A percentile compares a stretch with the other conserved stretches of the same genome.
Evolutionary conservation across 108 stramenopile species (phyloP).

Genomic region (Cylindrotheca fusiformis): DNA sequence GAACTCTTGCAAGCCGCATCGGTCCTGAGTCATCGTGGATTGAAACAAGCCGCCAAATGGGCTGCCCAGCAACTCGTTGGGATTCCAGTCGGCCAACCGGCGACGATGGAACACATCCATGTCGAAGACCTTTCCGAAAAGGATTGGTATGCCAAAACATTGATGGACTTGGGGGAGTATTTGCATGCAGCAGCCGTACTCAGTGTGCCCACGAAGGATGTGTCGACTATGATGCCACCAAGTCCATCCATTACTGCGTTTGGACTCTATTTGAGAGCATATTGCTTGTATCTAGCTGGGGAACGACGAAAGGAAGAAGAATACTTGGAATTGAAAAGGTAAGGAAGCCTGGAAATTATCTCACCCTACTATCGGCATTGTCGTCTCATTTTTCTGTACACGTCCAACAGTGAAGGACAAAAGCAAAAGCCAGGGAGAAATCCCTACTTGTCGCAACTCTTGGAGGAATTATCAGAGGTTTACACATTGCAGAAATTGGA

Average conservation of each 20-base stretch:
- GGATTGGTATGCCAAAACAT: conserved; percentile 64
- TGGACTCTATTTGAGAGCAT: conserved; percentile 80
- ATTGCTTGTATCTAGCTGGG: conserved; percentile 90
- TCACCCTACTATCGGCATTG: neutral
- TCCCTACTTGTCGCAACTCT: conserved; percentile 65
- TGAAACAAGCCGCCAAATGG: conserved; percentile 80
- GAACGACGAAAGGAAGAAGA: conserved; percentile 89
- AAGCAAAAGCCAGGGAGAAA: conserved; percentile 31
- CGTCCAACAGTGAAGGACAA: conserved; percentile 23
- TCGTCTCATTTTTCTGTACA: neutral
- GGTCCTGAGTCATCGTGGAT: conserved; percentile 37
- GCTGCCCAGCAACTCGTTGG: conserved; percentile 78
- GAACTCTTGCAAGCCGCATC: conserved; percentile 37
- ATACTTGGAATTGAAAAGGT: conserved; percentile 56
- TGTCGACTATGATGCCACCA: conserved; percentile 45
- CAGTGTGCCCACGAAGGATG: conserved; percentile 6
- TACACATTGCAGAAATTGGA: conserved; percentile 51
- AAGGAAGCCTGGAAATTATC: conserved; percentile 4
- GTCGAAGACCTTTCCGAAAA: conserved; percentile 1
- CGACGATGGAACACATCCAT: too few relatives aligned
- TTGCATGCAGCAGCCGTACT: conserved; percentile 65
- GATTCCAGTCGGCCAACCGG: conserved; percentile 21
- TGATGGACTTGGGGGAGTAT: conserved; percentile 80
- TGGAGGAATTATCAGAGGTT: conserved; percentile 61
- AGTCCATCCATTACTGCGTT: conserved; percentile 39